Percentiles rank a stretch among this genome's conserved stretches.
phyloP scores from a whole-genome alignment of 129 eudicot genomes.

The Heracleum sosnowskyi region DNA sequence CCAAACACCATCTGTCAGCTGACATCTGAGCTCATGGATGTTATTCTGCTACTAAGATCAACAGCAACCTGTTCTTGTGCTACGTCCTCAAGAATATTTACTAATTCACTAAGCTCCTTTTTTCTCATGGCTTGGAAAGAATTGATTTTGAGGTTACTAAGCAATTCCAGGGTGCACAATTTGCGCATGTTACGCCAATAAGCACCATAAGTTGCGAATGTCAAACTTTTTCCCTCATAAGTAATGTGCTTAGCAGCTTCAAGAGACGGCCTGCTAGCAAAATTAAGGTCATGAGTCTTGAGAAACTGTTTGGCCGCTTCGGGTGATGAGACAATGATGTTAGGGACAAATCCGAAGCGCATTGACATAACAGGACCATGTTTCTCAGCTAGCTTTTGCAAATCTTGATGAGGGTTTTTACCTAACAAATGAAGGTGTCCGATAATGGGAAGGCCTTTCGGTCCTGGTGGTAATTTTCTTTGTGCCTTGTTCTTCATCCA shows the following conservation, averaged over 20 bases:
- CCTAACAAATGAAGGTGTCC: conserved; percentile 43
- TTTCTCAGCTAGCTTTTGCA: conserved; percentile 21
- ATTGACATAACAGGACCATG: conserved; percentile 46
- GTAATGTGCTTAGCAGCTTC: conserved; percentile 21
- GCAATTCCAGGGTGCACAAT: conserved; percentile 29
- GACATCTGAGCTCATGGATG: conserved; percentile 9
- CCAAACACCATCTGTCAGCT: conserved; percentile 1
- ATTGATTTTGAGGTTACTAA: conserved; percentile 21
- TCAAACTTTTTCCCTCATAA: conserved; percentile 12
- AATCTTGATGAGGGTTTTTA: conserved; percentile 26
- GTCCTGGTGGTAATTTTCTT: conserved; percentile 32
- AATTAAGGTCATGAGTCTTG: conserved; percentile 28
- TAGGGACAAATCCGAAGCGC: conserved; percentile 22
- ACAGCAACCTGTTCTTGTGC: conserved; percentile 5
- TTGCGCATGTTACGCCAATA: conserved; percentile 39
- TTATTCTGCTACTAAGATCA: conserved; percentile 18
- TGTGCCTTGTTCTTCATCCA: neutral
- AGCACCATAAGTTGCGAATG: conserved; percentile 18
- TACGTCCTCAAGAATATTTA: conserved; percentile 1
- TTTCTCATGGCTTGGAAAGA: conserved; percentile 23
- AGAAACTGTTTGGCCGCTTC: conserved; percentile 26
- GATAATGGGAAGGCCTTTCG: conserved; percentile 22
- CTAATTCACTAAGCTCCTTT: conserved; percentile 11
- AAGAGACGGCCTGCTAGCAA: conserved; percentile 22
- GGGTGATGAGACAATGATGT: conserved; percentile 34